These are phyloP conservation scores for Lentinula raphanica DNA, from an alignment of 768 basidiomycete species.

Conservation along the genomic window DNA sequence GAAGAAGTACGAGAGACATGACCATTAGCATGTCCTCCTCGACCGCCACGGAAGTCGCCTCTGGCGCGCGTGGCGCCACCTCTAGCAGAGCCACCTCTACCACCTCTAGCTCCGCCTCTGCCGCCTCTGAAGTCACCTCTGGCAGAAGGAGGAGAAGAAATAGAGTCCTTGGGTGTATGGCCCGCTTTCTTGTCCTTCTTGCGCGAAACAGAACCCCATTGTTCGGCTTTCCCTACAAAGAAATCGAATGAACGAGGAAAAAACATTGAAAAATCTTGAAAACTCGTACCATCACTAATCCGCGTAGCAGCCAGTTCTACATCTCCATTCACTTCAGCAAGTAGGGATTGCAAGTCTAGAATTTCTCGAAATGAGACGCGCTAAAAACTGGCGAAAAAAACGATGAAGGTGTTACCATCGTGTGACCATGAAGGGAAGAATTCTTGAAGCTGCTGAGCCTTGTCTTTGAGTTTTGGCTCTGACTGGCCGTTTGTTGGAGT, in stretches of 20 bases:
- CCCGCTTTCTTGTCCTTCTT: slow-evolving; percentile 82
- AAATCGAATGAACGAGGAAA: background rate
- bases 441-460: slow-evolving; percentile 65
- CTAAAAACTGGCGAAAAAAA: slow-evolving; percentile 6
- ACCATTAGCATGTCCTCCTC: slow-evolving; percentile 28
- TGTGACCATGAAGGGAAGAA: slow-evolving; percentile 64
- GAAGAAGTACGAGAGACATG: slow-evolving; percentile 31
- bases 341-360: slow-evolving; percentile 62
- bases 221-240: slow-evolving; percentile 60
- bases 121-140: slow-evolving; percentile 57
- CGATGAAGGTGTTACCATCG: slow-evolving; percentile 45
- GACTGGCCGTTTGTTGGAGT: slow-evolving; percentile 24
- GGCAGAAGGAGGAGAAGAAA: slow-evolving; percentile 19
- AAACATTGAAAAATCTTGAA: slow-evolving; percentile 9
- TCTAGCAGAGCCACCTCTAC: slow-evolving; percentile 54
- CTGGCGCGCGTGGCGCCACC: slow-evolving; percentile 27
- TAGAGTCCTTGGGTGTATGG: slow-evolving; percentile 49
- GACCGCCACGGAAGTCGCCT: slow-evolving; percentile 21
- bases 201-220: slow-evolving; percentile 79
- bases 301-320: slow-evolving; percentile 62
- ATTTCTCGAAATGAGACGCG: slow-evolving; percentile 19
- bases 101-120: slow-evolving; percentile 52
- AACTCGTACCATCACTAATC: slow-evolving; percentile 71
- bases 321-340: slow-evolving; percentile 66
- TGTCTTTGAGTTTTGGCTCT: slow-evolving; percentile 43